Evolutionary conservation across 257 asterid species (phyloP).

Genomic region (Verbena officinalis): DNA sequence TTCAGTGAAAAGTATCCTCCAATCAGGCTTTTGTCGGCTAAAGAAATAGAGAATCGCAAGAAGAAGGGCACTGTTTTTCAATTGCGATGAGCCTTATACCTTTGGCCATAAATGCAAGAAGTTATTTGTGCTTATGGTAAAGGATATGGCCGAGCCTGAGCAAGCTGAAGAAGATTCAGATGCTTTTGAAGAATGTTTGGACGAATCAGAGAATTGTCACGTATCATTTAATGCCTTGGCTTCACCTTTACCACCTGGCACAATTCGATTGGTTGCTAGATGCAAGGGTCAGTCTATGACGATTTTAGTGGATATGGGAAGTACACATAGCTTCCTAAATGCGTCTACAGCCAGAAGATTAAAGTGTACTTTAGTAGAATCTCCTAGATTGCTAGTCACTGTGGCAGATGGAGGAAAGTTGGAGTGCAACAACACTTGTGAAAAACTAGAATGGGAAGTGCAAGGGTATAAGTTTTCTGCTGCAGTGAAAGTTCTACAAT

Average conservation of each 20-base stretch:
- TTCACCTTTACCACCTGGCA: too few species aligned
- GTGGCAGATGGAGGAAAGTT: not conserved
- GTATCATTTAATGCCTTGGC: too few species aligned
- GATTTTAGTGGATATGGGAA: too few species aligned
- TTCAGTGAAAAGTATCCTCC: too few species aligned
- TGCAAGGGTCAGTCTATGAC: too few species aligned
- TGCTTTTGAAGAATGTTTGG: too few species aligned
- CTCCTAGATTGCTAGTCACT: not conserved
- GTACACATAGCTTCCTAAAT: too few species aligned
- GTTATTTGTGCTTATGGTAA: not conserved
- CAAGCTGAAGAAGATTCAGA: too few species aligned
- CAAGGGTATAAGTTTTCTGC: not conserved
- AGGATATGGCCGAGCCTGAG: too few species aligned
- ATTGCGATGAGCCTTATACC: not conserved
- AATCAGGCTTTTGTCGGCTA: not conserved
- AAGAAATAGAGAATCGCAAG: not conserved
- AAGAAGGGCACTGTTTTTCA: not conserved
- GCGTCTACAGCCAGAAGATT: too few species aligned
- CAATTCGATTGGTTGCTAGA: too few species aligned
- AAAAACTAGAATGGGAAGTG: not conserved
- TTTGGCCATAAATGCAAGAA: not conserved
- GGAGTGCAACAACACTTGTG: not conserved
- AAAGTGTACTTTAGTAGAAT: not conserved
- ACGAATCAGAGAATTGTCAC: too few species aligned
- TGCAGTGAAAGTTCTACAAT: not conserved